phyloP scores from a whole-genome alignment of 2,329 filamentous ascomycete species.

The Pseudofabraea citricarpa region DNA sequence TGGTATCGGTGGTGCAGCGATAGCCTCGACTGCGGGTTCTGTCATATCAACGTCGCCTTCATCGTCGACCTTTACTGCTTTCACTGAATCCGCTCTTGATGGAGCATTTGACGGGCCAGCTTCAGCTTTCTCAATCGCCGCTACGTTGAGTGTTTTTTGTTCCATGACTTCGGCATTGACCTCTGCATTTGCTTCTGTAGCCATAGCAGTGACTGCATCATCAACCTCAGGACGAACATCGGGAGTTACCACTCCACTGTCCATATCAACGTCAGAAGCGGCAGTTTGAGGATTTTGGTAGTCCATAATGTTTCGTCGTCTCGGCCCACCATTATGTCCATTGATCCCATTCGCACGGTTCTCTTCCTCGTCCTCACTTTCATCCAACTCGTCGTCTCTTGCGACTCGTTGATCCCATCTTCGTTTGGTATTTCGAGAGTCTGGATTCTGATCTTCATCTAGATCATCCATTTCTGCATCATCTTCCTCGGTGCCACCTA shows the following conservation, averaged over 20 bases:
- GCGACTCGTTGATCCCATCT: slow-evolving; percentile 75
- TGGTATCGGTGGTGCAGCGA: background rate
- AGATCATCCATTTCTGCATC: slow-evolving; percentile 62
- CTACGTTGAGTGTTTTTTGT: slow-evolving; percentile 20
- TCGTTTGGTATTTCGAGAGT: slow-evolving; percentile 75
- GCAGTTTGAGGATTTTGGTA: slow-evolving; percentile 49
- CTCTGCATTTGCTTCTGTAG: slow-evolving; percentile 26
- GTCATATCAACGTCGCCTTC: slow-evolving; percentile 30
- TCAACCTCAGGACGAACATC: slow-evolving; percentile 19
- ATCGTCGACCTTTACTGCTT: slow-evolving; percentile 18
- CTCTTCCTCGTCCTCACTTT: slow-evolving; percentile 87
- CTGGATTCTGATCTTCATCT: slow-evolving; percentile 83
- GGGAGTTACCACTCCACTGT: slow-evolving; percentile 43
- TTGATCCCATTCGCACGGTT: slow-evolving; percentile 64
- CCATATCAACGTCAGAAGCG: slow-evolving; percentile 43
- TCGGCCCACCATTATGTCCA: slow-evolving; percentile 41
- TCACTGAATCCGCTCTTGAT: slow-evolving; percentile 22
- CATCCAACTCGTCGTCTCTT: slow-evolving; percentile 76
- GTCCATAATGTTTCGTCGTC: slow-evolving; percentile 55
- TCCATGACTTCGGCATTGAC: slow-evolving; percentile 25
- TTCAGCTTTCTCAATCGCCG: slow-evolving; percentile 12
- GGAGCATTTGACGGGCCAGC: slow-evolving; percentile 23
- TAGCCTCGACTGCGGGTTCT: slow-evolving; percentile 10
- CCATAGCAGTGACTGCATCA: slow-evolving; percentile 19
- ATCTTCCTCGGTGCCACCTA: slow-evolving; percentile 61